These are phyloP conservation scores for Plasmopara muralis DNA, from an alignment of 352 stramenopile genomes.

Conservation along the genomic window DNA sequence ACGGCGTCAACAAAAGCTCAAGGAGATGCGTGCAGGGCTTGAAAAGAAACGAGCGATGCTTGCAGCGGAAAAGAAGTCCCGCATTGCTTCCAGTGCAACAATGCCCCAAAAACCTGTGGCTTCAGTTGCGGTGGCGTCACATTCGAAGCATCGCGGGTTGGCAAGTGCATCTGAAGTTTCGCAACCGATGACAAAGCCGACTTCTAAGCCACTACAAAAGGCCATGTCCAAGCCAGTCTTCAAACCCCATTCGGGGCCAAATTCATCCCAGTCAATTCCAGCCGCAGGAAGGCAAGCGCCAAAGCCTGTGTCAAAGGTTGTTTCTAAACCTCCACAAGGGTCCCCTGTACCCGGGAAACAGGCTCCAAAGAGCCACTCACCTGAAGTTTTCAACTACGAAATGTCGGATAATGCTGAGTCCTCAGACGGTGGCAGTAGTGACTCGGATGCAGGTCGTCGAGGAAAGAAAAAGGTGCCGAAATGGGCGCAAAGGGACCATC, in stretches of 20 bases:
- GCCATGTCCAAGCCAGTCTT: conserved; percentile 7
- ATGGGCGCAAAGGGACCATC: conserved; percentile 70
- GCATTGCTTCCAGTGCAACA: conserved; percentile 7
- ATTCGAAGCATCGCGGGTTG: conserved; percentile 22
- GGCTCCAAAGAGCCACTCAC: conserved; percentile 20
- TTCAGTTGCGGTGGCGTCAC: conserved; percentile 4
- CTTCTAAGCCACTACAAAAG: conserved; percentile 12
- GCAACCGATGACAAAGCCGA: conserved; percentile 14
- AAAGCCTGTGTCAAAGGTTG: conserved; percentile 11
- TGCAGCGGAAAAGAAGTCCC: conserved; percentile 37
- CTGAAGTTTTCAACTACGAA: conserved; percentile 47
- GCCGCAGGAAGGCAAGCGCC: conserved; percentile 5
- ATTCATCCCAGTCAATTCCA: conserved; percentile 8
- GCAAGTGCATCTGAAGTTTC: conserved; percentile 12
- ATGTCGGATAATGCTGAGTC: conserved; percentile 81
- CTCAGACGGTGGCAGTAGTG: conserved; percentile 30
- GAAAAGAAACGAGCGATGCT: conserved; percentile 61
- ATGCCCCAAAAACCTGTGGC: conserved; percentile 5
- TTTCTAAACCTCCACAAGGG: conserved; percentile 5
- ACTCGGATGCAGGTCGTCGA: conserved; percentile 41
- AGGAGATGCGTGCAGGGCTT: conserved; percentile 58
- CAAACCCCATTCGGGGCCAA: conserved; percentile 16
- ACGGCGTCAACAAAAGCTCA: conserved; percentile 50
- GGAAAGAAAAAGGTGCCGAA: conserved; percentile 72
- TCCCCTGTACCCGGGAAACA: conserved; percentile 16